Conservation (phyloP, 1,284 basidiomycete species). For the Melampsora allii-populina region DNA sequence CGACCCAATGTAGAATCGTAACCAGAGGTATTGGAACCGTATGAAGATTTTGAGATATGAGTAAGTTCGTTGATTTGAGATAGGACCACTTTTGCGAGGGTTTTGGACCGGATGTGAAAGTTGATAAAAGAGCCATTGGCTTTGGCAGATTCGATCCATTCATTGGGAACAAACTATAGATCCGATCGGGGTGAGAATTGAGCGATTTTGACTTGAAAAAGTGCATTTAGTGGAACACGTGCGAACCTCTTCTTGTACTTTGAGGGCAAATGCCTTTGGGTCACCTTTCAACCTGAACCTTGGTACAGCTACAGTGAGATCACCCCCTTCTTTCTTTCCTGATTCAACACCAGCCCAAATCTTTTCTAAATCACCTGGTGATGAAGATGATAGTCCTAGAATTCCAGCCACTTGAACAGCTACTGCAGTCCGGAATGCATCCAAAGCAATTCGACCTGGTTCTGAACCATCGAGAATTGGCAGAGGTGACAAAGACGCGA, state of each 20-base stretch:
- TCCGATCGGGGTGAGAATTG: constrained; percentile 45
- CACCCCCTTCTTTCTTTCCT: constrained; percentile 77
- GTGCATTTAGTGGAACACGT: not conserved
- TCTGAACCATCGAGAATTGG: constrained; percentile 57
- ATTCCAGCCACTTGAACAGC: constrained; percentile 71
- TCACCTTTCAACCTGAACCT: constrained; percentile 79
- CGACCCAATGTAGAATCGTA: constrained; percentile 42
- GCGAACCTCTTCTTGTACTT: constrained; percentile 70
- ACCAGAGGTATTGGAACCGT: constrained; percentile 40
- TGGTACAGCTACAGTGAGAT: constrained; percentile 88
- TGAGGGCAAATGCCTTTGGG: constrained; percentile 70
- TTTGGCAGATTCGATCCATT: constrained; percentile 62
- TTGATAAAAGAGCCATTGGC: constrained; percentile 76
- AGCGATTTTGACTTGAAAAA: not conserved
- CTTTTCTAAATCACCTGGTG: constrained; percentile 63
- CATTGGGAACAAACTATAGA: constrained; percentile 59
- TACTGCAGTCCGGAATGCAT: constrained; percentile 79
- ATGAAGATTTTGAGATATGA: constrained; percentile 53
- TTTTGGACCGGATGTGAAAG: constrained; percentile 69
- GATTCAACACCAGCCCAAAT: constrained; percentile 81
- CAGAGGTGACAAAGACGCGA: constrained; percentile 51
- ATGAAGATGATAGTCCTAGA: constrained; percentile 57
- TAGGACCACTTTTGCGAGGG: constrained; percentile 72
- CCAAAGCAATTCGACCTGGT: constrained; percentile 68
- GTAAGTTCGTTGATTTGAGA: constrained; percentile 75